These are phyloP conservation scores for Cucurbita pepo DNA, from an alignment of 306 rosid species.

Conservation along the genomic window DNA sequence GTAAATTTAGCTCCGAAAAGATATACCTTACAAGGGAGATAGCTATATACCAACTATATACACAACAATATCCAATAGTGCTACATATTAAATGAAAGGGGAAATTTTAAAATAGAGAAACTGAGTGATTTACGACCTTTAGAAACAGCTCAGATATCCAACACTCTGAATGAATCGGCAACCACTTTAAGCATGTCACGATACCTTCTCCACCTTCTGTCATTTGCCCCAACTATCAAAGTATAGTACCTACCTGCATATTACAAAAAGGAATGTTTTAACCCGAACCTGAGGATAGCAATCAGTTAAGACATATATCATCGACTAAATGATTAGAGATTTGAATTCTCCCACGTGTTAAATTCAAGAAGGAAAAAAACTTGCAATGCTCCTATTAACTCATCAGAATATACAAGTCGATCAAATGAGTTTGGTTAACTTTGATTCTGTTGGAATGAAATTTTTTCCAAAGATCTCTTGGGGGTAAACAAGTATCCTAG, in stretches of 20 bases:
- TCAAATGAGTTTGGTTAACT: background rate
- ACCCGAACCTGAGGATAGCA: too few species aligned
- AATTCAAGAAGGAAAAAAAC: too few species aligned
- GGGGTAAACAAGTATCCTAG: background rate
- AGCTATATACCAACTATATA: background rate
- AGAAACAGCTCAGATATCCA: slow-evolving; percentile 40
- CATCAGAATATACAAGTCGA: background rate
- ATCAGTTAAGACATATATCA: too few species aligned
- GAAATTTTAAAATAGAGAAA: background rate
- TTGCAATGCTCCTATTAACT: background rate
- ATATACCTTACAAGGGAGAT: background rate
- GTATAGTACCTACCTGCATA: slow-evolving; percentile 73
- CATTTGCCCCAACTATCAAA: slow-evolving; percentile 65
- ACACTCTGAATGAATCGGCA: slow-evolving; percentile 76
- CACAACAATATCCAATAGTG: background rate
- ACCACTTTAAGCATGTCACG: slow-evolving; percentile 72
- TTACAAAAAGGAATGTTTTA: background rate
- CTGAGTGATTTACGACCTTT: background rate
- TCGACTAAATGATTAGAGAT: too few species aligned
- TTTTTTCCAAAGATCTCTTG: background rate
- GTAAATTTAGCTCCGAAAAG: background rate
- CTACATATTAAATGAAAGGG: background rate
- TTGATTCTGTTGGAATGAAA: background rate
- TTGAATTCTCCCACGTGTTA: too few species aligned
- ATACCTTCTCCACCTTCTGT: slow-evolving; percentile 77